Evolutionary conservation across 1,284 basidiomycete genomes (phyloP), one percentile per base, ranked within the genome.

Genomic region (Xerocomus minutiporus): DNA sequence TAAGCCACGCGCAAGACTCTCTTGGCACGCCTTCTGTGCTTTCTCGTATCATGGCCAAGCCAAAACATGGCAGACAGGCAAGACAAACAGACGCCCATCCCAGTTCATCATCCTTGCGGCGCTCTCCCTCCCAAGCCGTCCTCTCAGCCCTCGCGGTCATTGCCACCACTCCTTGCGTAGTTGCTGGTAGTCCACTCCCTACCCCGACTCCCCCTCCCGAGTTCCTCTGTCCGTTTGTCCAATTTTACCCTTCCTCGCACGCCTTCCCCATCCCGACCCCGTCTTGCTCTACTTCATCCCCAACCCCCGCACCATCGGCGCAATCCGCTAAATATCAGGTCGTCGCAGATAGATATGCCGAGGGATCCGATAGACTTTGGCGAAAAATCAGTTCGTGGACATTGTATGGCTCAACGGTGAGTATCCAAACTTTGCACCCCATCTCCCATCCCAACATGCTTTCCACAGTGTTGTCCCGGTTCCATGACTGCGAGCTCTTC

Each of bases 201-300:
- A 46, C 58, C 28, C 61, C 66, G 6, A 59, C 69, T 0, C 55
- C 75, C 20, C 80, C 84, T 8, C 82, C 78, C 15, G 60, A 75
- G 44, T 86, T 87, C 58, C 76, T 86, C 46, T 87, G 83, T 56
- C 85, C 84, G 0, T 75, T 73, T 28, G 66, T 82, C 55, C 64
- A 63, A 20, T 20, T 35, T 25, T 6, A 38, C 41, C 28, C 59
- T 15, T 46, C 52, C 28, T 35, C 56, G 3, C 28, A 45, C 43
- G 23, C 54, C 29, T n/a, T 48, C 44, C 17, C 35, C 51, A 25
- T 46, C 13, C 25, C 41, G 15, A 20, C 20, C 20, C 25, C 42
- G 11, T 25, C 46, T 29, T 38, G 15, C 28, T 55, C 60, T 1
- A 4, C 45, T n/a, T 28, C 51, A 8, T 28, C 47, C 8, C 31